phyloP scores from a whole-genome alignment of 106 monocot genomes.

The Apostasia shenzhenica region DNA sequence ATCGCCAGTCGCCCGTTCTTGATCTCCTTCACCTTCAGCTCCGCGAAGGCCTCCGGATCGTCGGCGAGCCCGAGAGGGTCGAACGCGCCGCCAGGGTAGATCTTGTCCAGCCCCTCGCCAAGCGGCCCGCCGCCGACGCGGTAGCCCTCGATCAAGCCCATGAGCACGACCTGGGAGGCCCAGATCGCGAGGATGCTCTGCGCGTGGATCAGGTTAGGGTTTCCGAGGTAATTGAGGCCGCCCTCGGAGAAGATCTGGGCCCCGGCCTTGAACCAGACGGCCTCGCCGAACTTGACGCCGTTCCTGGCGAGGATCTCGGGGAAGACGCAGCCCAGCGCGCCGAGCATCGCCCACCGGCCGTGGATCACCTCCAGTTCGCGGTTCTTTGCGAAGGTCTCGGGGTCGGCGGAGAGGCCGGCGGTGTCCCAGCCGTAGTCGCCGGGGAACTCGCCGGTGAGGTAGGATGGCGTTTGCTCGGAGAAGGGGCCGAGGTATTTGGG shows the following conservation, averaged over 20 bases:
- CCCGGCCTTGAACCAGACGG: slow-evolving; percentile 75
- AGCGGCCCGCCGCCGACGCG: slow-evolving; percentile 61
- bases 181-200: slow-evolving; percentile 73
- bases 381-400: slow-evolving; percentile 72
- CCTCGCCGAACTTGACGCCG: slow-evolving; percentile 60
- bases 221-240: slow-evolving; percentile 58
- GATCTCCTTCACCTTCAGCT: slow-evolving; percentile 41
- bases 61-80: slow-evolving; percentile 52
- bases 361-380: slow-evolving; percentile 66
- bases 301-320: slow-evolving; percentile 58
- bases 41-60: slow-evolving; percentile 52
- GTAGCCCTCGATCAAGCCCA: slow-evolving; percentile 85
- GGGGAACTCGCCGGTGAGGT: slow-evolving; percentile 75
- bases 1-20: slow-evolving; percentile 34
- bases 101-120: slow-evolving; percentile 57
- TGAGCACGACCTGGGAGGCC: slow-evolving; percentile 67
- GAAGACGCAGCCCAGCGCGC: slow-evolving; percentile 68
- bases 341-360: slow-evolving; percentile 71
- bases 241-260: slow-evolving; percentile 73
- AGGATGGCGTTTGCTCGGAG: slow-evolving; percentile 74
- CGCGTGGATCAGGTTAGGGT: slow-evolving; percentile 49
- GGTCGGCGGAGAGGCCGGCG: slow-evolving; percentile 65
- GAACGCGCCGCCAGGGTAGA: slow-evolving; percentile 53
- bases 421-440: slow-evolving; percentile 87
- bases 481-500: slow-evolving; percentile 75